A percentile compares a stretch with the other conserved stretches of the same genome.
Evolutionary conservation across 768 basidiomycete genomes (phyloP).

Genomic region (Russula ochroleuca): DNA sequence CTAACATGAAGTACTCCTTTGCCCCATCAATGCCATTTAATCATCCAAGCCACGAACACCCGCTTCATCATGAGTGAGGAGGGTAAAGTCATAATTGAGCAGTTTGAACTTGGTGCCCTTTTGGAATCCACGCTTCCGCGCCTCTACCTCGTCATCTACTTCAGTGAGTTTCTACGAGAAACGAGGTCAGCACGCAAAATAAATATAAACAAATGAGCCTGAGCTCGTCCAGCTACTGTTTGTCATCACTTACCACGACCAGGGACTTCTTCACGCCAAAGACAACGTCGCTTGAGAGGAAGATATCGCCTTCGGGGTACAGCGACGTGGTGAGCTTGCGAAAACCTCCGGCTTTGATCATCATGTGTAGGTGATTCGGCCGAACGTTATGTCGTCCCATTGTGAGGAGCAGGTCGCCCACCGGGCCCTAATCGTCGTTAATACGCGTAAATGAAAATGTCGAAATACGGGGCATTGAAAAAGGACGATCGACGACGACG

Average conservation of each 20-base stretch:
- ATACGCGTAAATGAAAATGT: neutral
- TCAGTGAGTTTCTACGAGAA: slow-evolving; percentile 42
- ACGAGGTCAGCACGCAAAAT: slow-evolving; percentile 9
- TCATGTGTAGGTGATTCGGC: slow-evolving; percentile 76
- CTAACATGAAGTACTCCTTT: neutral
- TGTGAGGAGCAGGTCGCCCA: slow-evolving; percentile 52
- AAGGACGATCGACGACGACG: slow-evolving; percentile 22
- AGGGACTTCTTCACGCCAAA: slow-evolving; percentile 81
- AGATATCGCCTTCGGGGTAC: slow-evolving; percentile 68
- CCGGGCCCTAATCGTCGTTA: slow-evolving; percentile 54
- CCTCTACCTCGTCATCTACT: slow-evolving; percentile 50
- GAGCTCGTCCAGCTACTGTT: no score
- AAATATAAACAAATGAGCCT: no score
- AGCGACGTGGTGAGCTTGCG: slow-evolving; percentile 69
- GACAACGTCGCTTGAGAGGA: slow-evolving; percentile 65
- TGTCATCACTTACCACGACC: slow-evolving; percentile 53
- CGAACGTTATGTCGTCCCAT: slow-evolving; percentile 71
- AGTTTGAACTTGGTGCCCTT: slow-evolving; percentile 46
- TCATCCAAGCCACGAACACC: slow-evolving; percentile 28
- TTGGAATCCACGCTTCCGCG: slow-evolving; percentile 52
- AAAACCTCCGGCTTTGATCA: slow-evolving; percentile 66
- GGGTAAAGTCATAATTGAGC: slow-evolving; percentile 44
- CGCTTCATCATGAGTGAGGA: slow-evolving; percentile 44
- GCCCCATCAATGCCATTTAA: neutral
- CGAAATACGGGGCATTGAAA: no score